Evolutionary conservation across 192 early-diverging fungal species (phyloP).

Genomic region (Pilaira anomala): DNA sequence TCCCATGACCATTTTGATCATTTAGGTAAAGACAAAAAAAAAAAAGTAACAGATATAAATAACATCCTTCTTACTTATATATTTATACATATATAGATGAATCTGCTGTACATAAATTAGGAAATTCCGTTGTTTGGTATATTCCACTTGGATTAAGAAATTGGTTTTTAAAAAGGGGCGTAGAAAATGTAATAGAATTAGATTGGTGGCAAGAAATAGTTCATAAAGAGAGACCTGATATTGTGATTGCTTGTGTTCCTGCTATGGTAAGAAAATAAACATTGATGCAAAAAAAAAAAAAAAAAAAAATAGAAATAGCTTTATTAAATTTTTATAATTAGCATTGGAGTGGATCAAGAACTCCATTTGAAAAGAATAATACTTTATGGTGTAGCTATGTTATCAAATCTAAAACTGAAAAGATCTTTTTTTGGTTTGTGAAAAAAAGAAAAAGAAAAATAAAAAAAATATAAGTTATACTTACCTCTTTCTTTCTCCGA

Average conservation of each 20-base stretch:
- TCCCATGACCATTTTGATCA: slow-evolving; percentile 60
- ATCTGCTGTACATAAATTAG: slow-evolving; percentile 45
- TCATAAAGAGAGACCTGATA: slow-evolving; percentile 36
- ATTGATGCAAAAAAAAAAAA: neutral
- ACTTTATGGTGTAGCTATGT: slow-evolving; percentile 48
- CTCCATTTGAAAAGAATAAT: slow-evolving; percentile 30
- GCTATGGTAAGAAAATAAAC: slow-evolving; percentile 27
- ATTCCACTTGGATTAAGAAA: slow-evolving; percentile 49
- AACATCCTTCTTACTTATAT: neutral
- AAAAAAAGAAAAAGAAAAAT: neutral
- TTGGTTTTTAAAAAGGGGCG: slow-evolving; percentile 44
- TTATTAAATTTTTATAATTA: neutral
- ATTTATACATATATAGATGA: slow-evolving; percentile 31
- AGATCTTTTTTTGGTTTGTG: slow-evolving; percentile 48
- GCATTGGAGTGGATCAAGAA: slow-evolving; percentile 37
- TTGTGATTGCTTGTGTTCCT: slow-evolving; percentile 38
- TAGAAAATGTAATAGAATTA: slow-evolving; percentile 52
- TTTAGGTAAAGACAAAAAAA: slow-evolving; percentile 25
- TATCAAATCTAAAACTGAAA: slow-evolving; percentile 35
- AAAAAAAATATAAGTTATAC: neutral
- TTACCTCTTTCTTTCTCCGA: neutral
- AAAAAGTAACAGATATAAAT: neutral
- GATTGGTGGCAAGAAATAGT: slow-evolving; percentile 56
- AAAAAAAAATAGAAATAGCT: no score
- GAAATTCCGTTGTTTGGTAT: slow-evolving; percentile 53